phyloP scores from a whole-genome alignment of 2,329 filamentous ascomycete genomes.

The Fusarium multiceps region DNA sequence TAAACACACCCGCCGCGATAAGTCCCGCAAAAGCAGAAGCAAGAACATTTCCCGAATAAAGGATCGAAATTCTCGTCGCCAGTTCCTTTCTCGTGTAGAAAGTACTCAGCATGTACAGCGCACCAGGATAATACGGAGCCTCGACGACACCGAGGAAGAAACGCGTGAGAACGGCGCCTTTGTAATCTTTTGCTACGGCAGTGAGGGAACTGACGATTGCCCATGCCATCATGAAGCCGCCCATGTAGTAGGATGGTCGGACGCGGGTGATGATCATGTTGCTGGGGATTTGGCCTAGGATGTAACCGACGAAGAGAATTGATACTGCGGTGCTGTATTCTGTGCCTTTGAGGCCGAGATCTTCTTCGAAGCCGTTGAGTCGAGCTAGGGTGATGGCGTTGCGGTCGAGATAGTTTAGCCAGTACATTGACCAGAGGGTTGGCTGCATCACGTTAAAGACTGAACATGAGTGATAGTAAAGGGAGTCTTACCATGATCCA shows the following conservation, averaged over 20 bases:
- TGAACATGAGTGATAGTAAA: too few species aligned
- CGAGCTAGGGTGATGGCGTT: conserved; percentile 69
- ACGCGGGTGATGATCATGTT: conserved; percentile 57
- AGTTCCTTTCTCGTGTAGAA: conserved; percentile 66
- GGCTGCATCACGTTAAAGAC: conserved; percentile 37
- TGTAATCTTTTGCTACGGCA: conserved; percentile 55
- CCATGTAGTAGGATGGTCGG: conserved; percentile 58
- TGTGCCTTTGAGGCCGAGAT: conserved; percentile 58
- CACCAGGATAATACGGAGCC: conserved; percentile 54
- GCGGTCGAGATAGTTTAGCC: conserved; percentile 58
- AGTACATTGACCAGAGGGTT: conserved; percentile 56
- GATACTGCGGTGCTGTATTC: conserved; percentile 52
- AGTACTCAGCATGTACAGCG: conserved; percentile 58
- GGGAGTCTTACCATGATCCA: conserved; percentile 30
- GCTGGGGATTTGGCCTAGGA: conserved; percentile 51
- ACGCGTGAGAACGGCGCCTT: conserved; percentile 55
- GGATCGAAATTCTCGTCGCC: conserved; percentile 56
- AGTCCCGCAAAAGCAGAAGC: conserved; percentile 57
- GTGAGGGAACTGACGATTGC: conserved; percentile 56
- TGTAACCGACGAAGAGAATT: conserved; percentile 54
- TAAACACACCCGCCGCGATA: conserved; percentile 58
- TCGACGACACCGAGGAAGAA: conserved; percentile 57
- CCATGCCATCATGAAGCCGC: conserved; percentile 52
- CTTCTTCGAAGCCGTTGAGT: conserved; percentile 64
- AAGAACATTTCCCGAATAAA: conserved; percentile 56